Base-by-base conservation (phyloP, 2,329 filamentous ascomycete genomes). In the Torrubiellomyces zombiae region DNA sequence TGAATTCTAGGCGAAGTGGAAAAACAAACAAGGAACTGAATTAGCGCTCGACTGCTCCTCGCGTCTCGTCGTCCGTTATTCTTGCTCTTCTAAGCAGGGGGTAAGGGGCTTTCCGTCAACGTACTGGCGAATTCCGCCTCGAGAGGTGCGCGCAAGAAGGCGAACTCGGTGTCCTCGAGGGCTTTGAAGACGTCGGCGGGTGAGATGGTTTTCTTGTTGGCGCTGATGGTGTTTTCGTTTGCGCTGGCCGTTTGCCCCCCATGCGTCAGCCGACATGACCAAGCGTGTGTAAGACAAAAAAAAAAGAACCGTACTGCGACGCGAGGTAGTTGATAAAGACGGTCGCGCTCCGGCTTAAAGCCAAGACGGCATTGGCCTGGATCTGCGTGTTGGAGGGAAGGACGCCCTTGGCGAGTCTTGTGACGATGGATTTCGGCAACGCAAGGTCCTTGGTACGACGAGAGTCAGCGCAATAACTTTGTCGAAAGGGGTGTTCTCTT, bases 311-410 rank as follows among this genome's bases (percentile, higher is more conserved):
- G 27, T 63, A 86, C 79, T 73, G 67, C 32, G 69, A 65, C 21
- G 77, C 74, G 16, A 89, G 57, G 47, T 85, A 80, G 51, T 70
- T 86, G 38, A 89, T 75, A 42, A 89, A 89, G 1, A 89, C 73
- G 2, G 77, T 85, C 6, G 80, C 75, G 48, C 76, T 78, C 53
- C 85, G 85, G 36, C 69, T 76, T 55, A 89, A 64, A 7, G 79
- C 80, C 25, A 81, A 53, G 27, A 85, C 67, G 20, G 80, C 80
- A 53, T 83, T 82, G 42, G 74, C 79, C 46, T 86, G 78, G 24
- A 86, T 79, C 50, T 82, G 76, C 5, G 79, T 85, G 44, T 83
- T 83, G 5, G 77, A 63, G 1, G 80, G 79, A 5, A 89, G 56
- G 5, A 81, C 77, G 20, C 77, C 75, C 53, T 86, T 86, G 20